Base-by-base conservation (phyloP, 2,329 filamentous ascomycete species). In the Ophiostoma piceae region DNA sequence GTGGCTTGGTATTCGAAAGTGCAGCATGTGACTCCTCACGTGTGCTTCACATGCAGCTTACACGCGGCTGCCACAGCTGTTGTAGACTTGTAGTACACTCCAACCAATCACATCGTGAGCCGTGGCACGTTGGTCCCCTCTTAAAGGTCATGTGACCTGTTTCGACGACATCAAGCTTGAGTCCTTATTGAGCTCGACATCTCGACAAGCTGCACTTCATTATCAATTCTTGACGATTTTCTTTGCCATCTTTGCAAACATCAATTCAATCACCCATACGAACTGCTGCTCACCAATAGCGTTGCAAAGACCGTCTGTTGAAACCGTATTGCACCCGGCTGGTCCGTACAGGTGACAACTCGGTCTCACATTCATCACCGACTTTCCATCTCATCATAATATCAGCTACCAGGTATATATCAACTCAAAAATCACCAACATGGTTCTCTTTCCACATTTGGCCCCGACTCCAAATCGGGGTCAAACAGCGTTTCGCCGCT, bases 361-460 rank as follows among this genome's bases (percentile, higher is more conserved):
- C 19, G 14, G 16, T n/a, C 43, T 47, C 16, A 47, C 2, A 47
- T 19, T 47, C 43, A 47, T 47, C 43, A 47, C 43, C 43, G 43
- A n/a, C 43, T 47, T 47, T 29, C 47, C 47, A 57, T 26, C 9
- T 26, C n/a, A 22, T 12, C 22, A 14, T 57, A 22, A 12, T 26
- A 22, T 14, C 22, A 26, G 35, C 35, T 14, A 29, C 26, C 22
- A 57, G n/a, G 22, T 12, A 14, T 8, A 26, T 57, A 22, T 22
- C 47, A 29, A 1, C 35, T 35, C 35, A 35, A 5, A 35, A 35
- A 35, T 35, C 8, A 26, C 11, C 8, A 57, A 12, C 3, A 57
- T 57, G 51, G 51, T 57, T 3, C 51, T 68, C 26, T 69, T 71
- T 22, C 60, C 70, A 0, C 57, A 68, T 11, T 57, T 65, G 16